phyloP scores from a whole-genome alignment of 306 rosid genomes.

The Canavalia gladiata region DNA sequence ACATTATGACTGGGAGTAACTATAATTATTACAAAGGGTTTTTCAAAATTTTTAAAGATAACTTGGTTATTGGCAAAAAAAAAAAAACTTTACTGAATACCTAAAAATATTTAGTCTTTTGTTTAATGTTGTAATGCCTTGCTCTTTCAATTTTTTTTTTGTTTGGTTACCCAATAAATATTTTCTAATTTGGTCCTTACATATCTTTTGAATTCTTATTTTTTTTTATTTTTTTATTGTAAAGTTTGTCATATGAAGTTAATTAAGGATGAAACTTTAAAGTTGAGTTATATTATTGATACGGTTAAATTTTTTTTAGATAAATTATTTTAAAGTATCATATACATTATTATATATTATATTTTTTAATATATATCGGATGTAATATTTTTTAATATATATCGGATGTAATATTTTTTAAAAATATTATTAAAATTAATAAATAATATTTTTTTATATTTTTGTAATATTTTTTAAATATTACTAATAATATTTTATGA shows the following conservation, averaged over 20 bases:
- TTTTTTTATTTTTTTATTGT: neutral
- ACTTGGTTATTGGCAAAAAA: too few species aligned
- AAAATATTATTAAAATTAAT: too few species aligned
- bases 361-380: too few species aligned
- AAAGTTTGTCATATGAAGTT: neutral
- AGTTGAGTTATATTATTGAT: too few species aligned
- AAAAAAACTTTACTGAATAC: neutral
- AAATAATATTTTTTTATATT: too few species aligned
- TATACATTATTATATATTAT: too few species aligned
- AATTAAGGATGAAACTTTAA: neutral
- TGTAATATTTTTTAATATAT: too few species aligned
- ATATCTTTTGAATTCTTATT: neutral
- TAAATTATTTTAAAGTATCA: too few species aligned
- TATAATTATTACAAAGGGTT: neutral
- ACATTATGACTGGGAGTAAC: neutral
- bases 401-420: too few species aligned
- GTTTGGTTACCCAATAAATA: neutral
- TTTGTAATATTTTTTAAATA: too few species aligned
- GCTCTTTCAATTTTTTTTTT: neutral
- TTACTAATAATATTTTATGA: too few species aligned
- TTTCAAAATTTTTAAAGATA: neutral
- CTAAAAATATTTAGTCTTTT: neutral
- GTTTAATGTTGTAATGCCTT: neutral
- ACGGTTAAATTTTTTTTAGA: too few species aligned
- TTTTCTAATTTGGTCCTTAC: neutral